phyloP scores from a whole-genome alignment of 1,139 yeast genomes.

The Wickerhamomyces sp. region DNA sequence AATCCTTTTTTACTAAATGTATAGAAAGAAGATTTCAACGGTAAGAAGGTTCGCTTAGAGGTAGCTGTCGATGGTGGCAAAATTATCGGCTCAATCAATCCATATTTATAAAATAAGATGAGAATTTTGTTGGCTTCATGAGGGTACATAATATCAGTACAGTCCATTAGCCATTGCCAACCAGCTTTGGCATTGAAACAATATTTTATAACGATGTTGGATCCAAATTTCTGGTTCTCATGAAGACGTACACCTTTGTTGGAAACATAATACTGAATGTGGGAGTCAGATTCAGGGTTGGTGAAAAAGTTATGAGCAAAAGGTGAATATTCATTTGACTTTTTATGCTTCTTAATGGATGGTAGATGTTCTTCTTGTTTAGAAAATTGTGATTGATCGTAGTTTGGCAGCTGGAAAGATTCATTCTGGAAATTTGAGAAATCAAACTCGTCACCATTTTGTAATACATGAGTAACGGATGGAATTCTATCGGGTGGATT shows the following conservation, averaged over 20 bases:
- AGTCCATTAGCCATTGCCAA: constrained; percentile 86
- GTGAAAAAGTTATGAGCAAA: constrained; percentile 75
- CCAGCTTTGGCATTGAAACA: constrained; percentile 74
- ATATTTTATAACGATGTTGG: constrained; percentile 31
- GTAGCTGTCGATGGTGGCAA: constrained; percentile 28
- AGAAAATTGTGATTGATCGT: not conserved
- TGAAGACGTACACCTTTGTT: constrained; percentile 62
- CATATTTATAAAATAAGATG: constrained; percentile 46
- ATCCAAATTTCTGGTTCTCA: constrained; percentile 34
- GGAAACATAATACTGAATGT: constrained; percentile 72
- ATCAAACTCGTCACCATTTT: constrained; percentile 27
- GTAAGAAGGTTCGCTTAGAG: constrained; percentile 24
- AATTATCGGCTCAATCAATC: constrained; percentile 43
- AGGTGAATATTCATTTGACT: constrained; percentile 45
- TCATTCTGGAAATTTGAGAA: constrained; percentile 17
- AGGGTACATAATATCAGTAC: constrained; percentile 62
- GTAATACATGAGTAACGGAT: constrained; percentile 26
- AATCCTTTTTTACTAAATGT: constrained; percentile 36
- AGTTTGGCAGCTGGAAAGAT: constrained; percentile 1
- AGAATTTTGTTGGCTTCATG: constrained; percentile 63
- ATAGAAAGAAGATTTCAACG: constrained; percentile 34
- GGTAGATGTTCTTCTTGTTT: not conserved
- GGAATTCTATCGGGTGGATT: constrained; percentile 41
- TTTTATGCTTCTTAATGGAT: constrained; percentile 14
- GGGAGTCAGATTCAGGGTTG: constrained; percentile 85